These are phyloP conservation scores for Leishmania amazonensis DNA, from an alignment of 208 protist species.

Conservation along the genomic window DNA sequence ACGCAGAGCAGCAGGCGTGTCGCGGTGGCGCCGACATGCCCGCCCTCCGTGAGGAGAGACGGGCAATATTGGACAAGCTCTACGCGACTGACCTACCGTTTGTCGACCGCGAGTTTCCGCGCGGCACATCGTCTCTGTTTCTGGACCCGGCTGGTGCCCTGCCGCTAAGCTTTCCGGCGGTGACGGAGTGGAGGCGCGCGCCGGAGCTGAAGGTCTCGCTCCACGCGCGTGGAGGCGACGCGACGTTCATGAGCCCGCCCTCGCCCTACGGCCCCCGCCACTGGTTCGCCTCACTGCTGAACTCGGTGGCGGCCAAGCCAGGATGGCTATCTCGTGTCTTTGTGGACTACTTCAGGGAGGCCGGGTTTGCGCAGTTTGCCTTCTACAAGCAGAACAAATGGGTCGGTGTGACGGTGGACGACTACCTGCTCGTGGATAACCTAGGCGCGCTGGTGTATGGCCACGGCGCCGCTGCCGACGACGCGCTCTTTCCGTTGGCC, in stretches of 20 bases:
- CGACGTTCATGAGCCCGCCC: slow-evolving; percentile 43
- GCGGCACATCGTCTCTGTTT: slow-evolving; percentile 76
- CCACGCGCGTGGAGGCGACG: slow-evolving; percentile 31
- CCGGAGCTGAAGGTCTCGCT: slow-evolving; percentile 27
- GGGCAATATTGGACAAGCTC: slow-evolving; percentile 44
- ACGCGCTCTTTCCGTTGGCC: slow-evolving; percentile 70
- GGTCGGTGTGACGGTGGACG: slow-evolving; percentile 86
- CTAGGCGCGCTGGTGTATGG: slow-evolving; percentile 42
- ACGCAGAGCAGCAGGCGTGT: slow-evolving; percentile 1
- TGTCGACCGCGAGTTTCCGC: slow-evolving; percentile 83
- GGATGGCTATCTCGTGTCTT: slow-evolving; percentile 61
- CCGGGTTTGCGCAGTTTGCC: slow-evolving; percentile 85
- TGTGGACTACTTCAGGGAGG: slow-evolving; percentile 58
- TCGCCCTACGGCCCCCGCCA: slow-evolving; percentile 57
- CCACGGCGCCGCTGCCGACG: slow-evolving; percentile 40
- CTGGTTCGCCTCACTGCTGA: slow-evolving; percentile 80
- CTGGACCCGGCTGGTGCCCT: slow-evolving; percentile 54
- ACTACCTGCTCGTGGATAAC: slow-evolving; percentile 80
- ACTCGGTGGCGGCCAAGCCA: slow-evolving; percentile 72
- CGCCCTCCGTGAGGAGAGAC: slow-evolving; percentile 35
- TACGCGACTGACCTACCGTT: slow-evolving; percentile 50
- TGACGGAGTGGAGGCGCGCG: slow-evolving; percentile 65
- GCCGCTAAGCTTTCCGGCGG: slow-evolving; percentile 49
- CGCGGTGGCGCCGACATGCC: background rate
- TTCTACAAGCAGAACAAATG: slow-evolving; percentile 86